Conservation (phyloP, 2,329 filamentous ascomycete species). For the Cytospora schulzeri region DNA sequence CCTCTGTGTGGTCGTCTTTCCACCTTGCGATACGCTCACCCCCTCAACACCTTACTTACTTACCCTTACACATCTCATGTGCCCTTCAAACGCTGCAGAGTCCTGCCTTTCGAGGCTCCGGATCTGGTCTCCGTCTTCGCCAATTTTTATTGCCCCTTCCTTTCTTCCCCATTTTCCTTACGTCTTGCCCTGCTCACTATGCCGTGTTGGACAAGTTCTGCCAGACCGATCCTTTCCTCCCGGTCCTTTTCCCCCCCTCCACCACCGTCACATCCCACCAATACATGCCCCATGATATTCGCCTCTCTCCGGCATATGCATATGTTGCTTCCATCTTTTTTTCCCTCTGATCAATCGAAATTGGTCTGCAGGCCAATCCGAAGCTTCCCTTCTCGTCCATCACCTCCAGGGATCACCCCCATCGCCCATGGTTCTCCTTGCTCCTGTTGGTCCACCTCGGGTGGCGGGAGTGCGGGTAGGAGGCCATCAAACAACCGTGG, state of each 20-base stretch:
- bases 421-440: constrained; percentile 34
- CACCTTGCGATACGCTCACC: constrained; percentile 23
- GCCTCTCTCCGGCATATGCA: constrained; percentile 47
- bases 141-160: constrained; percentile 30
- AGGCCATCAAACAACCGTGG: constrained; percentile 28
- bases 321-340: constrained; percentile 31
- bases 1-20: constrained; percentile 25
- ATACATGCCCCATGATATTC: constrained; percentile 40
- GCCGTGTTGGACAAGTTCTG: constrained; percentile 22
- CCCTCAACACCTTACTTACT: constrained; percentile 14
- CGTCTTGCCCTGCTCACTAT: constrained; percentile 22
- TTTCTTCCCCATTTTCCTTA: constrained; percentile 25
- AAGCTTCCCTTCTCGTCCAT: constrained; percentile 32
- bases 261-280: constrained; percentile 36
- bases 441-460: constrained; percentile 33
- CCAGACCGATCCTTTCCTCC: constrained; percentile 30
- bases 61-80: constrained; percentile 21
- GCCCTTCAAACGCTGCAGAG: constrained; percentile 21
- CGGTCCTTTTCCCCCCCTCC: constrained; percentile 32
- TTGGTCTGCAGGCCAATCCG: constrained; percentile 35
- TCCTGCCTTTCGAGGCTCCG: constrained; percentile 32
- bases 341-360: constrained; percentile 41
- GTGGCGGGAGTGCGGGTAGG: constrained; percentile 29
- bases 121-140: constrained; percentile 27
- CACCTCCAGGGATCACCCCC: constrained; percentile 37